Evolutionary conservation across 331 rosid genomes (phyloP).

Genomic region (Phaseolus coccineus): DNA sequence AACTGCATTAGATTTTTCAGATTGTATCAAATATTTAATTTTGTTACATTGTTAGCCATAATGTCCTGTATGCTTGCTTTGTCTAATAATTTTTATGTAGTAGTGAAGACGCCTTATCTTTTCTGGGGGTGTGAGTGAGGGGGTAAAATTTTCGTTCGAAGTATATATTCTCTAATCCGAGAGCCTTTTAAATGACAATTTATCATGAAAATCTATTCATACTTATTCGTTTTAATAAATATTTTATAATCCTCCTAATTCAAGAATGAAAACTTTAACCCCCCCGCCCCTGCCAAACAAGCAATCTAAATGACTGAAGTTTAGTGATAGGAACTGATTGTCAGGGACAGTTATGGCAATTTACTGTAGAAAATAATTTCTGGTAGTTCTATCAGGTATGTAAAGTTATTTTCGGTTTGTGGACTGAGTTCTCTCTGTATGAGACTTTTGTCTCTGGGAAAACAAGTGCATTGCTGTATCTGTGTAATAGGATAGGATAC

Average conservation of each 20-base stretch:
- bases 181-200: neutral
- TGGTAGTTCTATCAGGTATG: neutral
- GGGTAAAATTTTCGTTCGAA: neutral
- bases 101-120: neutral
- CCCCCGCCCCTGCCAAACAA: too few relatives aligned
- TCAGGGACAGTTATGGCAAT: neutral
- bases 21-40: conserved; percentile 26
- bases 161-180: neutral
- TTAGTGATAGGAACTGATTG: neutral
- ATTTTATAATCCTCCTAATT: too few relatives aligned
- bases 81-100: neutral
- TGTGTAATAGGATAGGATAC: neutral
- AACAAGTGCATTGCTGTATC: neutral
- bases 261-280: too few relatives aligned
- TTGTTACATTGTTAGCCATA: neutral
- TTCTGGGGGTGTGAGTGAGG: neutral
- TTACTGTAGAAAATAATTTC: neutral
- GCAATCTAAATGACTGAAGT: too few relatives aligned
- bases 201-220: conserved; percentile 9
- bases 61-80: neutral
- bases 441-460: neutral
- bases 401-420: neutral
- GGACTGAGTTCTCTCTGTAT: neutral
- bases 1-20: conserved; percentile 8
- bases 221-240: conserved; percentile 15